Evolutionary conservation across 1,139 yeast species (phyloP).

Genomic region (Taphrina wiesneri): DNA sequence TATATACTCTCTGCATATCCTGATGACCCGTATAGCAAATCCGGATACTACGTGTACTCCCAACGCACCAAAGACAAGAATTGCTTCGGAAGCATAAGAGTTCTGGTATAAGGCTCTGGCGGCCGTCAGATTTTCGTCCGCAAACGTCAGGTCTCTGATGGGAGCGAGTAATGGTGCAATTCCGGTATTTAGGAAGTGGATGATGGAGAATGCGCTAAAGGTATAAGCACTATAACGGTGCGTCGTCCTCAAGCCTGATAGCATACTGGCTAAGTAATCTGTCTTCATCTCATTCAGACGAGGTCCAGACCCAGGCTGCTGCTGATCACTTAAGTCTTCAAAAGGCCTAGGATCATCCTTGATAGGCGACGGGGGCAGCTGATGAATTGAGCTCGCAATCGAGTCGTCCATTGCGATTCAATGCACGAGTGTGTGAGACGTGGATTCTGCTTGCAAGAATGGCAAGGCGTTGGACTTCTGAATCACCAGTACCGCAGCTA

Average conservation of each 20-base stretch:
- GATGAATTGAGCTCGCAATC: background rate
- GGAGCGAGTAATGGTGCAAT: conserved; percentile 24
- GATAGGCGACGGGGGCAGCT: background rate
- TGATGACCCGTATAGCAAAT: background rate
- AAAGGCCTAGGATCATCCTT: background rate
- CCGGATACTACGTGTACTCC: conserved; percentile 19
- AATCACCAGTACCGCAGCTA: no score
- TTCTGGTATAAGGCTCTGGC: conserved; percentile 30
- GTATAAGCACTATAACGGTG: conserved; percentile 28
- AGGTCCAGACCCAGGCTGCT: background rate
- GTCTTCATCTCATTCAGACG: background rate
- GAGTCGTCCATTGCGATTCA: background rate
- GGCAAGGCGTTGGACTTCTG: no score
- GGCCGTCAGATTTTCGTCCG: conserved; percentile 26
- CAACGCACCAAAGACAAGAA: conserved; percentile 22
- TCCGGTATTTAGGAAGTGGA: conserved; percentile 31
- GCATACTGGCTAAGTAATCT: background rate
- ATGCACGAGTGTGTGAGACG: no score
- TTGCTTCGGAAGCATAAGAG: conserved; percentile 20
- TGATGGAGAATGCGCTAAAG: conserved; percentile 20
- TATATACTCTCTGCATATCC: conserved; percentile 15
- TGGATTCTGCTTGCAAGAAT: no score
- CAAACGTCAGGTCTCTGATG: conserved; percentile 12
- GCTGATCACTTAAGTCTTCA: background rate
- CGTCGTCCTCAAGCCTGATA: conserved; percentile 19